A percentile compares a stretch with the other conserved stretches of the same genome.
These are phyloP conservation scores for Irpex lacteus DNA, from an alignment of 1,284 basidiomycete genomes.

Conservation along the genomic window DNA sequence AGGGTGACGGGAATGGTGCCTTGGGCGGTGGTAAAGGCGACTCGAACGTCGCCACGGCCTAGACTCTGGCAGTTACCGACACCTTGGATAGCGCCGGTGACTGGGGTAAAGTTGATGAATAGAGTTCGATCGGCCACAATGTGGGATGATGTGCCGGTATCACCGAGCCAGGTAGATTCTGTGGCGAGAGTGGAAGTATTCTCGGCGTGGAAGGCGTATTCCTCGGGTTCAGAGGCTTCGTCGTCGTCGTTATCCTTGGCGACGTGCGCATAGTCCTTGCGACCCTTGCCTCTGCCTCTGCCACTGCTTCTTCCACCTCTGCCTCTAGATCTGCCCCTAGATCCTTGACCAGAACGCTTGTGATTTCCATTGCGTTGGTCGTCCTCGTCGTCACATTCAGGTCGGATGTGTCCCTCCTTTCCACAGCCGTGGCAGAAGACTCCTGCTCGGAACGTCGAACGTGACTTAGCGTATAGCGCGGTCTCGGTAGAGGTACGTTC, in stretches of 20 bases:
- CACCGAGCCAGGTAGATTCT: slow-evolving; percentile 14
- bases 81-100: slow-evolving; percentile 12
- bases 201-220: not conserved
- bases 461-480: not conserved
- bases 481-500: not conserved
- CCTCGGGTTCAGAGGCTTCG: not conserved
- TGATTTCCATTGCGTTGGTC: not conserved
- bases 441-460: slow-evolving; percentile 2
- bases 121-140: slow-evolving; percentile 13
- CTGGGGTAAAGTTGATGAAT: slow-evolving; percentile 16
- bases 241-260: too few relatives aligned
- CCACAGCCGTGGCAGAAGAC: slow-evolving; percentile 13
- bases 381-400: slow-evolving; percentile 7
- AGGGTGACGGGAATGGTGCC: slow-evolving; percentile 17
- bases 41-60: slow-evolving; percentile 16
- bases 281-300: not conserved
- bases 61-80: slow-evolving; percentile 17
- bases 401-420: slow-evolving; percentile 12
- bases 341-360: not conserved
- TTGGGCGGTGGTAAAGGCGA: slow-evolving; percentile 15
- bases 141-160: slow-evolving; percentile 15
- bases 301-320: not conserved
- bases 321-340: not conserved
- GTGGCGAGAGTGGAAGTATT: not conserved
- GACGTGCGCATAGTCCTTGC: not conserved